These are phyloP conservation scores for Saccharum officinarum DNA, from an alignment of 176 grass and related monocot species.

Conservation along the genomic window DNA sequence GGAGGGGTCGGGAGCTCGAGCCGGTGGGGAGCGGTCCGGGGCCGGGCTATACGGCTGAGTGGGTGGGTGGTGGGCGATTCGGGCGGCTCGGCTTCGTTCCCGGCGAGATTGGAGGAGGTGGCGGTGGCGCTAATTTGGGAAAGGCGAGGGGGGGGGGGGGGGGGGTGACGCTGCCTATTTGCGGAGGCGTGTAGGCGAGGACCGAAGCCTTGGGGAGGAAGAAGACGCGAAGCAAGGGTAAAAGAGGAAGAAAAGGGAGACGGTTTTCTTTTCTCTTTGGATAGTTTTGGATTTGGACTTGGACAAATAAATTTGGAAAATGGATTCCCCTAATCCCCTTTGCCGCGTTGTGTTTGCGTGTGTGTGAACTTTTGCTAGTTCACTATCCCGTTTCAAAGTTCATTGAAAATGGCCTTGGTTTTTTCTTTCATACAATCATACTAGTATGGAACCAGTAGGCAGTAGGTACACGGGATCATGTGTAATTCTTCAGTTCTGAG, in stretches of 20 bases:
- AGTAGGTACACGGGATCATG: no score
- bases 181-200: background rate
- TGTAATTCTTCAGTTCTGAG: no score
- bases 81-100: slow-evolving; percentile 43
- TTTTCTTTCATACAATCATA: no score
- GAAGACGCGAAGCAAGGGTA: slow-evolving; percentile 26
- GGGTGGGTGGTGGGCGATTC: background rate
- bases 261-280: background rate
- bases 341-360: no score
- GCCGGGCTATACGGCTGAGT: slow-evolving; percentile 4
- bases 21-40: slow-evolving; percentile 2
- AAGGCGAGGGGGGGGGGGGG: background rate
- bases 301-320: background rate
- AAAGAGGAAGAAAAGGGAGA: background rate
- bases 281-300: background rate
- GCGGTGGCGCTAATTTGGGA: slow-evolving; percentile 48
- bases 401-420: no score
- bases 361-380: no score
- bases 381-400: no score
- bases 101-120: background rate
- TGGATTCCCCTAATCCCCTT: no score
- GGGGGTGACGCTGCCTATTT: slow-evolving; percentile 8
- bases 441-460: no score
- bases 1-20: background rate
- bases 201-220: slow-evolving; percentile 40